Percentiles rank a stretch among this genome's conserved stretches.
Evolutionary conservation across 768 basidiomycete genomes (phyloP).

Genomic region (Boletus subcaerulescens): DNA sequence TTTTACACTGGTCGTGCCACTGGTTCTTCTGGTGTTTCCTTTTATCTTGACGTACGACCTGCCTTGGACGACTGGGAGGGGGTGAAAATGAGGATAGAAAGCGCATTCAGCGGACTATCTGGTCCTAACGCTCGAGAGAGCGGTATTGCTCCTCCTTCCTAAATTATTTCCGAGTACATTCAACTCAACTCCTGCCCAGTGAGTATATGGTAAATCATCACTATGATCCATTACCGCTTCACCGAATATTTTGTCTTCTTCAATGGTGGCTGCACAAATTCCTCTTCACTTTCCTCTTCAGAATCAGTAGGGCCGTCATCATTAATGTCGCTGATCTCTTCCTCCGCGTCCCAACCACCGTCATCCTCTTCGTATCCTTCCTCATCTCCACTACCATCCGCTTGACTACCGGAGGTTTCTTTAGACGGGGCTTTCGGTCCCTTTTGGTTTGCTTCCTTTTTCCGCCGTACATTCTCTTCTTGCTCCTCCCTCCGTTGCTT

Average conservation of each 20-base stretch:
- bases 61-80: constrained; percentile 95
- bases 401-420: constrained; percentile 38
- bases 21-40: constrained; percentile 59
- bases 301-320: constrained; percentile 40
- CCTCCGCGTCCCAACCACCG: constrained; percentile 55
- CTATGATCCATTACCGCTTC: constrained; percentile 37
- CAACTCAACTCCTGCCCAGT: constrained; percentile 1
- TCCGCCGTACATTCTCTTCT: constrained; percentile 84
- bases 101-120: constrained; percentile 46
- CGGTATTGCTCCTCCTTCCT: constrained; percentile 16
- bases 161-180: constrained; percentile 10
- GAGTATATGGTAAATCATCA: constrained; percentile 14
- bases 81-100: constrained; percentile 73
- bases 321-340: constrained; percentile 59
- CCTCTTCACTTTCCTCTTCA: constrained; percentile 47
- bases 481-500: constrained; percentile 85
- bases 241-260: constrained; percentile 55
- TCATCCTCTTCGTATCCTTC: constrained; percentile 36
- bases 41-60: constrained; percentile 92
- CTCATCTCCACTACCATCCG: constrained; percentile 42
- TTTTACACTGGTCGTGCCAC: constrained; percentile 84
- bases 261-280: constrained; percentile 44
- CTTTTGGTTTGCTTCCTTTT: constrained; percentile 50
- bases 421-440: constrained; percentile 24
- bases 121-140: constrained; percentile 20